Evolutionary conservation across 345 rosid genomes (phyloP), one percentile per base, ranked within the genome.

Genomic region (Heritiera fomes): DNA sequence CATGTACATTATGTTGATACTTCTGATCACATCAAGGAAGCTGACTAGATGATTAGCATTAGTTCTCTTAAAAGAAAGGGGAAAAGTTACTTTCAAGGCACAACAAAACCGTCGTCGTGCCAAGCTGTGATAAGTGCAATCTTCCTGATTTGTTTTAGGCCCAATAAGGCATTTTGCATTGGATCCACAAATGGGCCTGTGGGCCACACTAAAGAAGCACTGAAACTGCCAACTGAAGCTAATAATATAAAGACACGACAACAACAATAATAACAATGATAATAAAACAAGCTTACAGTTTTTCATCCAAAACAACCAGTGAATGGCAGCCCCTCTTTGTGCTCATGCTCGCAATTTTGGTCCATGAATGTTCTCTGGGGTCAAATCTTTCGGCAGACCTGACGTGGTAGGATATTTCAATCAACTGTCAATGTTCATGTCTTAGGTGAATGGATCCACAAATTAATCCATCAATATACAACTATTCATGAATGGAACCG

Each of bases 331-430:
- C 88, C 80, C 98, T 90, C 83, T 71, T 86, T 38, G 84, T 75
- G 79, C 79, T 86, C 93, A 91, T 89, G 69, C 83, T 85, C 76
- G 86, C 82, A 75, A 94, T 86, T 81, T 68, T 79, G 78, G 80
- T 79, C 98, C 97, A 92, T 0, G 92, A 85, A 81, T 86, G 88
- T 85, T 92, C 97, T 87, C 95, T 86, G 46, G 90, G 91, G 82
- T 94, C 98, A 83, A 84, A 90, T 86, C 95, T 92, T 87, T 94
- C 97, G 30, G 86, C 91, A 75, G 95, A 86, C 45, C 98, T 92
- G 87, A 78, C 52, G 60, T 41, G 58, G 81, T 60, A 58, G 71
- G 73, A 67, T 62, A 52, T 40, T 62, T 59, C 38, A 69, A 76
- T 45, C 58, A 77, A 52, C 40, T 59, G 47, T 23, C 12, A 46